phyloP scores from a whole-genome alignment of 169 alveolate genomes.

The Plasmodium relictum region DNA sequence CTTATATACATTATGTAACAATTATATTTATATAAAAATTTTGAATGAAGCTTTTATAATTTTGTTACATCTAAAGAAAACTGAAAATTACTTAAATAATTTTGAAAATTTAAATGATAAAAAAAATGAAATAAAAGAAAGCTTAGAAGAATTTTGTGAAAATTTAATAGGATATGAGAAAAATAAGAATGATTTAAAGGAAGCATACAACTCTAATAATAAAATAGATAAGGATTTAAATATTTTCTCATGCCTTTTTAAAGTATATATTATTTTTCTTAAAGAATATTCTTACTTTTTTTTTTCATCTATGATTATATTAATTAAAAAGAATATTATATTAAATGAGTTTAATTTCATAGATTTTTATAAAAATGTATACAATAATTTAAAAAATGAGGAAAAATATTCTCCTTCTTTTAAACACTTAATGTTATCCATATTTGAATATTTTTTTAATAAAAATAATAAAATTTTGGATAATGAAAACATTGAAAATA shows the following conservation, averaged over 20 bases:
- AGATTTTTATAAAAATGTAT: constrained; percentile 19
- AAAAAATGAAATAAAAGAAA: background rate
- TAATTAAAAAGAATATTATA: constrained; percentile 37
- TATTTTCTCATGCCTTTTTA: constrained; percentile 19
- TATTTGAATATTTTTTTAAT: constrained; percentile 25
- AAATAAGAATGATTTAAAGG: background rate
- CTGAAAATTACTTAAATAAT: background rate
- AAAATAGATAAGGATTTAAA: background rate
- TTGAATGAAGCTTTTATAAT: constrained; percentile 47
- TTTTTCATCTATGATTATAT: constrained; percentile 13
- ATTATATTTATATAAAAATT: constrained; percentile 34
- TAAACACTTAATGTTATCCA: constrained; percentile 26
- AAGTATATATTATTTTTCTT: constrained; percentile 33
- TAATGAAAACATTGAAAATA: background rate
- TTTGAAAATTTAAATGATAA: background rate
- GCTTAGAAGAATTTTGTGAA: background rate
- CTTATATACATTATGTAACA: constrained; percentile 65
- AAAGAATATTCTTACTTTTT: constrained; percentile 31
- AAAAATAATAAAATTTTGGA: background rate
- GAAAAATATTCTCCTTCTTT: constrained; percentile 24
- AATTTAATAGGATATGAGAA: background rate
- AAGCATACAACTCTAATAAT: background rate
- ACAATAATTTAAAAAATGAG: constrained; percentile 14
- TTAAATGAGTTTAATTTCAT: constrained; percentile 2
- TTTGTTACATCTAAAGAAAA: constrained; percentile 2